A percentile compares a stretch with the other conserved stretches of the same genome.
Evolutionary conservation across 441 rosid genomes (phyloP).

Genomic region (Eruca vesicaria): DNA sequence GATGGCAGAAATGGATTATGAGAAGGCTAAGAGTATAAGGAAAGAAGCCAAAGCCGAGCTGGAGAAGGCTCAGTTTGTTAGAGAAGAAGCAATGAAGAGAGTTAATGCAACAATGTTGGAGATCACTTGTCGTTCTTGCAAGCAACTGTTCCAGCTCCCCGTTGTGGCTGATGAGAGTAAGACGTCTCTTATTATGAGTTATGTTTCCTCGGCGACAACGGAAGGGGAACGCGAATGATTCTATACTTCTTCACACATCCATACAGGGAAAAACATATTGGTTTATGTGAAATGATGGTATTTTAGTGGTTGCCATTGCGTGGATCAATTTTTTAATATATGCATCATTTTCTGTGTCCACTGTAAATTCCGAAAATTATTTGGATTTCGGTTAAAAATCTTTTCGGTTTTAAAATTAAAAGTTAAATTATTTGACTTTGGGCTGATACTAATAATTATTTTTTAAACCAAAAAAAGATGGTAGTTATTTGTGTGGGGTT

Average conservation of each 20-base stretch:
- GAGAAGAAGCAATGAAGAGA: constrained; percentile 52
- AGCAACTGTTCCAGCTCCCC: constrained; percentile 40
- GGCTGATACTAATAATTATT: background rate
- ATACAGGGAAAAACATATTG: no score
- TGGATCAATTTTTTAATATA: constrained; percentile 5
- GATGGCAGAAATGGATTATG: constrained; percentile 62
- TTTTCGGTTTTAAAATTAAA: background rate
- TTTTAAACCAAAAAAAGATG: background rate
- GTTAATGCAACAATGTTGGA: constrained; percentile 51
- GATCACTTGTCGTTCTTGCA: constrained; percentile 65
- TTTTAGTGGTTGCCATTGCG: background rate
- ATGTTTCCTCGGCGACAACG: constrained; percentile 42
- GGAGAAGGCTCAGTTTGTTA: constrained; percentile 49
- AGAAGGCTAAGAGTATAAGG: constrained; percentile 58
- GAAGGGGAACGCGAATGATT: constrained; percentile 43
- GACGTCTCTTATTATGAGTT: constrained; percentile 41
- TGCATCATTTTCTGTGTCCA: background rate
- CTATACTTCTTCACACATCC: constrained; percentile 3
- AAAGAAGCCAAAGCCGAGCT: constrained; percentile 62
- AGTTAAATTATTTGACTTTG: background rate
- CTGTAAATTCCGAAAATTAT: background rate
- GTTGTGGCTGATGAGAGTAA: constrained; percentile 46
- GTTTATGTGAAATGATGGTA: background rate
- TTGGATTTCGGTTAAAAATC: background rate
- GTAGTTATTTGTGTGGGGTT: constrained; percentile 21